A percentile compares a stretch with the other conserved stretches of the same genome.
phyloP scores from a whole-genome alignment of 768 basidiomycete species.

The Podaxis rugospora region DNA sequence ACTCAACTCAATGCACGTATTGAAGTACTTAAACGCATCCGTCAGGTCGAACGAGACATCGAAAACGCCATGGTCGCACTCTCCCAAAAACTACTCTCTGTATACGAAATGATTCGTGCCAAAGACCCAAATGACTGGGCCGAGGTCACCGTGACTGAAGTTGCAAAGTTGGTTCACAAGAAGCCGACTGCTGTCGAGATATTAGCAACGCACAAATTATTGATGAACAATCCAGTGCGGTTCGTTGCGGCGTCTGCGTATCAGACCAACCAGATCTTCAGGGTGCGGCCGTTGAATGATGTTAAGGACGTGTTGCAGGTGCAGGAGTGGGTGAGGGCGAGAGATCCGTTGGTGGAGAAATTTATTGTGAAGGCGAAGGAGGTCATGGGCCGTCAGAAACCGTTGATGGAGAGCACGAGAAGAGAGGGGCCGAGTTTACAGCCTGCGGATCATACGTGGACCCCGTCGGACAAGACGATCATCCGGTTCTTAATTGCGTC shows the following conservation, averaged over 20 bases:
- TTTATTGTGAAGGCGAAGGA: constrained; percentile 49
- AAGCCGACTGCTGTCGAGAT: constrained; percentile 29
- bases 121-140: constrained; percentile 48
- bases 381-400: constrained; percentile 28
- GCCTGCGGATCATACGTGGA: constrained; percentile 36
- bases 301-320: constrained; percentile 48
- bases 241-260: constrained; percentile 53
- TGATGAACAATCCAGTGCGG: constrained; percentile 49
- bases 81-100: constrained; percentile 23
- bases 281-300: constrained; percentile 59
- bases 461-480: constrained; percentile 48
- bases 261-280: constrained; percentile 45
- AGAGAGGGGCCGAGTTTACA: constrained; percentile 14
- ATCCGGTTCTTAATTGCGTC: constrained; percentile 55
- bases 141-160: constrained; percentile 48
- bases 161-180: constrained; percentile 38
- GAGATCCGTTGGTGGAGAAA: constrained; percentile 33
- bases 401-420: constrained; percentile 29
- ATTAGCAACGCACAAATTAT: constrained; percentile 57
- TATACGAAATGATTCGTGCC: constrained; percentile 45
- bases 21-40: constrained; percentile 55
- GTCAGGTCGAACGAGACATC: constrained; percentile 44
- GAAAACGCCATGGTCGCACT: constrained; percentile 30
- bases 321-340: constrained; percentile 38
- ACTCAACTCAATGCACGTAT: constrained; percentile 56